These are phyloP conservation scores for Parietichytrium sp. DNA, from an alignment of 108 stramenopile species.

Conservation along the genomic window DNA sequence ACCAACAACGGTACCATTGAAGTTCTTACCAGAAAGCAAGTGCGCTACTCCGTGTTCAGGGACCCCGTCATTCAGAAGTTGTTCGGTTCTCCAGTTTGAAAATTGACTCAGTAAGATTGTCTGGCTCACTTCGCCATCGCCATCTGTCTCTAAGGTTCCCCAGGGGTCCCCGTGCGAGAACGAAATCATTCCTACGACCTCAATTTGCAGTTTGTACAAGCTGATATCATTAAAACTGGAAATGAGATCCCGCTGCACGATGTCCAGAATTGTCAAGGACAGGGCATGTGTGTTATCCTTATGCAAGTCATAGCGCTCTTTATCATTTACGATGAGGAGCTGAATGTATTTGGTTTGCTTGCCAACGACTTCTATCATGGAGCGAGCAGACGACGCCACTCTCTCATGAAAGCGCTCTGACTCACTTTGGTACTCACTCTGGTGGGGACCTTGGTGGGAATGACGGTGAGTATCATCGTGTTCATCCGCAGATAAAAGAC, in stretches of 20 bases:
- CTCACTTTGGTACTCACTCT: too few relatives aligned
- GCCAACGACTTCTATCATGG: too few relatives aligned
- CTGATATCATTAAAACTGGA: conserved; percentile 12
- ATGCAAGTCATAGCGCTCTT: not conserved
- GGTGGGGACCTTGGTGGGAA: too few relatives aligned
- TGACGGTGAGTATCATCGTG: too few relatives aligned
- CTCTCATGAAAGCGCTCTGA: too few relatives aligned
- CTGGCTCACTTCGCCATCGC: not conserved
- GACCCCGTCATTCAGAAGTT: not conserved
- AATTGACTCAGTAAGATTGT: not conserved
- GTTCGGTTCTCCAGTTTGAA: conserved; percentile 13
- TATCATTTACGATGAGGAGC: conserved; percentile 16
- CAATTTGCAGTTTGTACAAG: not conserved
- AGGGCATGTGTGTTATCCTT: not conserved
- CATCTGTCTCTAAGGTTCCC: not conserved
- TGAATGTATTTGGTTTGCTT: not conserved
- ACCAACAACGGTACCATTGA: not conserved
- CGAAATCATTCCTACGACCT: conserved; percentile 25
- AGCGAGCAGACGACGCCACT: too few relatives aligned
- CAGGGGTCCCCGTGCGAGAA: conserved; percentile 19
- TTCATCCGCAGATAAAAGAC: too few relatives aligned
- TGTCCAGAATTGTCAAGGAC: not conserved
- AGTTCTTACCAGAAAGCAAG: not conserved
- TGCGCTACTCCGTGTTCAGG: conserved; percentile 5
- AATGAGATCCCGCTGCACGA: not conserved